Base-by-base conservation (phyloP, 2,329 filamentous ascomycete genomes). In the Aspergillus sp. region DNA sequence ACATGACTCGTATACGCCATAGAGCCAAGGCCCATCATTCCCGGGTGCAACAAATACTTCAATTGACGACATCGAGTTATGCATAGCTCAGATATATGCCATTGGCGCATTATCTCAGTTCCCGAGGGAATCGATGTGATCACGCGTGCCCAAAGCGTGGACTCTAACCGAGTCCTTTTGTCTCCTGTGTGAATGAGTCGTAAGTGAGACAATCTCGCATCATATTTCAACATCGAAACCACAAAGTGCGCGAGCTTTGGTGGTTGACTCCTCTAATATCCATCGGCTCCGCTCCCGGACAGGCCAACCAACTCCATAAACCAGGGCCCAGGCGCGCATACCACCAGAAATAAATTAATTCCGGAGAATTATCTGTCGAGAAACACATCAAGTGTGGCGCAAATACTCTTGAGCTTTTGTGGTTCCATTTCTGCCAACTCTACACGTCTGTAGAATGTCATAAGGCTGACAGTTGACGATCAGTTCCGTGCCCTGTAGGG, bases 261-360 rank as follows among this genome's bases (percentile, higher is more conserved):
- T 40, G 9, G 35, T 39, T 15, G 40, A 27, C 23, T n/a, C 41
- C 24, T 33, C 27, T 37, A 45, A 37, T 45, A 52, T 45, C 17
- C 33, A 46, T 37, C 15, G 31, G 33, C 51, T 46, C 51, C 51
- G 51, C 41, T n/a, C 24, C 24, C n/a, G 40, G n/a, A 45, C 14
- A 40, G 15, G 27, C 47, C 31, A 24, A 11, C 46, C 17, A 50
- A 6, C n/a, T 21, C 7, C 33, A n/a, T 50, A 8, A 23, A 37
- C 15, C 24, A 37, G n/a, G 2, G 24, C 9, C 24, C 24, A 27
- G 24, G n/a, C 50, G 27, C 17, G 17, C 31, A 53, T 21, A 19
- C 27, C 17, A 53, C 49, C 21, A 23, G 21, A 23, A 31, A 48
- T 54, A 54, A 14, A 54, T 54, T 54, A 54, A 40, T 21, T 41